phyloP scores from a whole-genome alignment of 2,329 filamentous ascomycete species.

The Pezicula radicicola region DNA sequence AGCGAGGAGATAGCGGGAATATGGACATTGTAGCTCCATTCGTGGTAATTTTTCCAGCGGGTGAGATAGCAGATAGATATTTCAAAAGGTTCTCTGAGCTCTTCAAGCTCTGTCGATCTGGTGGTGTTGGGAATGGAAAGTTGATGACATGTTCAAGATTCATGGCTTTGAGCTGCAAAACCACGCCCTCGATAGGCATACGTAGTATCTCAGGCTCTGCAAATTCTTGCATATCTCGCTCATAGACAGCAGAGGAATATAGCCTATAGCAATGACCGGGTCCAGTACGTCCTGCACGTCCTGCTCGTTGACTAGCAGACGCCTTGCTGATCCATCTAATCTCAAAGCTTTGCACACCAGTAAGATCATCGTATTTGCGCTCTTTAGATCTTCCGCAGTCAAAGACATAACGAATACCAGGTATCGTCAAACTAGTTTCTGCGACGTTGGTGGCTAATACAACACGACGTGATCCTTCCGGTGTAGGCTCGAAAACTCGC shows the following conservation, averaged over 20 bases:
- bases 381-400: conserved; percentile 93
- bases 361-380: conserved; percentile 80
- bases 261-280: conserved; percentile 94
- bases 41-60: conserved; percentile 71
- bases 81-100: conserved; percentile 84
- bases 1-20: conserved; percentile 87
- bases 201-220: conserved; percentile 84
- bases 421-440: conserved; percentile 95
- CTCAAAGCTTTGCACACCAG: conserved; percentile 92
- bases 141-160: conserved; percentile 85
- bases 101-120: conserved; percentile 70
- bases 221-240: conserved; percentile 83
- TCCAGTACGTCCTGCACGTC: conserved; percentile 91
- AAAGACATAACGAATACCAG: conserved; percentile 92
- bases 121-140: conserved; percentile 94
- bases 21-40: conserved; percentile 81
- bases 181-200: conserved; percentile 89
- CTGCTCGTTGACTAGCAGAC: conserved; percentile 85
- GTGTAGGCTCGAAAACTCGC: conserved; percentile 81
- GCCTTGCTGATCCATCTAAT: conserved; percentile 98
- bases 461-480: conserved; percentile 79
- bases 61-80: conserved; percentile 77
- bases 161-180: conserved; percentile 93
- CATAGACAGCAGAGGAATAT: conserved; percentile 92
- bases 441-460: conserved; percentile 95